These are phyloP conservation scores for Solanum chiquidenum DNA, from an alignment of 257 asterid genomes.

Conservation along the genomic window DNA sequence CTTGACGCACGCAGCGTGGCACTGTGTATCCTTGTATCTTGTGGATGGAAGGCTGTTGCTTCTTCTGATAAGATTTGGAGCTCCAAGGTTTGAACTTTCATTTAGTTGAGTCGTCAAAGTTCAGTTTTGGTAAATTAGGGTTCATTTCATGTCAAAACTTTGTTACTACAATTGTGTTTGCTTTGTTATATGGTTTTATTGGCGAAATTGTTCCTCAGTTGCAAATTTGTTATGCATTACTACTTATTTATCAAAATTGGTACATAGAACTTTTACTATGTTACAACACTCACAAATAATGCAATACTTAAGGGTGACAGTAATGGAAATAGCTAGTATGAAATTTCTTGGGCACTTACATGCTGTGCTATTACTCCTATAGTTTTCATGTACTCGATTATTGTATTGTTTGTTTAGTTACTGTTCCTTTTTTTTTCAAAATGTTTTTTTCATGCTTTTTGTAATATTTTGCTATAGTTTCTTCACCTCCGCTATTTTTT, in stretches of 20 bases:
- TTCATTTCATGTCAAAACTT: neutral
- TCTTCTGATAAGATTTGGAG: slow-evolving; percentile 58
- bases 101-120: neutral
- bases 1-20: slow-evolving; percentile 80
- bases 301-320: too few relatives aligned
- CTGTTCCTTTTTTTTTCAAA: neutral
- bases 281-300: too few relatives aligned
- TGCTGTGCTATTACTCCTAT: neutral
- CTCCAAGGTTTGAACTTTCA: slow-evolving; percentile 27
- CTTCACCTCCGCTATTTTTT: neutral
- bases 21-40: slow-evolving; percentile 43
- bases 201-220: neutral
- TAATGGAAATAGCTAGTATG: too few relatives aligned
- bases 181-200: neutral
- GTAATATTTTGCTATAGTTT: neutral
- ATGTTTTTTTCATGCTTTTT: neutral
- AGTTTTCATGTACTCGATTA: neutral
- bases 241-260: too few relatives aligned
- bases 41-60: slow-evolving; percentile 53
- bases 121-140: neutral
- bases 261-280: too few relatives aligned
- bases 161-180: neutral
- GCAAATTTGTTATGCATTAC: neutral
- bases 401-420: neutral
- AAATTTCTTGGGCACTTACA: too few relatives aligned